Percentiles rank a stretch among this genome's conserved stretches.
Evolutionary conservation across 2,329 filamentous ascomycete species (phyloP).

Genomic region (Colletotrichum lentis): DNA sequence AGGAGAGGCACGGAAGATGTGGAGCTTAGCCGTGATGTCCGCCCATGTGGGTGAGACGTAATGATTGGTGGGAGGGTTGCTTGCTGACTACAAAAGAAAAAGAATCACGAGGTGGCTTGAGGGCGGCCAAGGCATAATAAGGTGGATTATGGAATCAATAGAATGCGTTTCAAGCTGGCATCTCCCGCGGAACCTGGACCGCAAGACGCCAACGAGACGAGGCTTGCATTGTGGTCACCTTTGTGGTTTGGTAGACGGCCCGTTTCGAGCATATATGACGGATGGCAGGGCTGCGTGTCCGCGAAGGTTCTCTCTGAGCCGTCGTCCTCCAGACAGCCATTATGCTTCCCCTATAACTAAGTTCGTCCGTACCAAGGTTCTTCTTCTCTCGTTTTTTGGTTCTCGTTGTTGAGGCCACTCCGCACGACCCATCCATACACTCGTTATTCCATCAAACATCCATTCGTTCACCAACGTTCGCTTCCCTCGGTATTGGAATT

Average conservation of each 20-base stretch:
- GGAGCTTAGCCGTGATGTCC: not conserved
- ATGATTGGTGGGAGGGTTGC: not conserved
- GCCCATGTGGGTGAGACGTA: conserved; percentile 2
- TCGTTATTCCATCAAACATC: conserved; percentile 8
- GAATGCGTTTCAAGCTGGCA: not conserved
- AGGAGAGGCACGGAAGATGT: not conserved
- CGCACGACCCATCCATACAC: not conserved
- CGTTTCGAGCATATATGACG: conserved; percentile 7
- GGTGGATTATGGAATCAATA: conserved; percentile 11
- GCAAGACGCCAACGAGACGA: not conserved
- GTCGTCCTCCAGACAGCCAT: not conserved
- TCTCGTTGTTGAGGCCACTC: conserved; percentile 1
- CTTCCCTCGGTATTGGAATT: not conserved
- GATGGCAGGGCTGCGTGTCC: conserved; percentile 16
- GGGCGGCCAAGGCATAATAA: not conserved
- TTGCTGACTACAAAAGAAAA: conserved; percentile 5
- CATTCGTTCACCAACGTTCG: conserved; percentile 16
- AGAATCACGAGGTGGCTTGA: conserved; percentile 10
- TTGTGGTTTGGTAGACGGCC: conserved; percentile 1
- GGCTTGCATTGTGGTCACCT: conserved; percentile 7
- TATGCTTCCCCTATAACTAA: not conserved
- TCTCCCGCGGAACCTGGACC: not conserved
- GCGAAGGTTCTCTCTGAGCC: conserved; percentile 13
- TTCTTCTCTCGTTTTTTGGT: not conserved
- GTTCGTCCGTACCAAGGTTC: not conserved